phyloP scores from a whole-genome alignment of 1,139 yeast genomes.

The Komagataea norvegica region DNA sequence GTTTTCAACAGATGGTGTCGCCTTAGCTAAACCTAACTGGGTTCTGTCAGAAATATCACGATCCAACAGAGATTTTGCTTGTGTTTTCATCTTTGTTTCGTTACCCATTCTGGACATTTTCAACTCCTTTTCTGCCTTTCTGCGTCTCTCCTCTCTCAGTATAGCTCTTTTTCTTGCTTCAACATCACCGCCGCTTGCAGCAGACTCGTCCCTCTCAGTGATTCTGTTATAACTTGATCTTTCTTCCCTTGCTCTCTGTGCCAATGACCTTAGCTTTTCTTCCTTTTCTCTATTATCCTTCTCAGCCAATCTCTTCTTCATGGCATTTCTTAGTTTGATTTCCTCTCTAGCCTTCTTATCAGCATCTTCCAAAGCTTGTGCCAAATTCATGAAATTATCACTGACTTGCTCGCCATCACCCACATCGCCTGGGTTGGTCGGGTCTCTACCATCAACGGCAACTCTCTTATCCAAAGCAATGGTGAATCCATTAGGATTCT shows the following conservation, averaged over 20 bases:
- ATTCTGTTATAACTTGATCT: constrained; percentile 12
- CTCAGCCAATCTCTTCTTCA: constrained; percentile 50
- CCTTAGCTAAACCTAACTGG: constrained; percentile 46
- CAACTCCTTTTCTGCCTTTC: constrained; percentile 43
- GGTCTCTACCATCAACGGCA: constrained; percentile 49
- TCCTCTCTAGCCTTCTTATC: constrained; percentile 72
- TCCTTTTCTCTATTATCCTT: constrained; percentile 59
- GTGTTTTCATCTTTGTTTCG: constrained; percentile 37
- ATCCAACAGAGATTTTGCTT: constrained; percentile 40
- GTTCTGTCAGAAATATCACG: constrained; percentile 54
- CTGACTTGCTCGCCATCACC: constrained; percentile 38
- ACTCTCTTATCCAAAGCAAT: constrained; percentile 76
- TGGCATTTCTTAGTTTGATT: constrained; percentile 53
- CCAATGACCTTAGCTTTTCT: constrained; percentile 50
- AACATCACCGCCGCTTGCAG: constrained; percentile 18
- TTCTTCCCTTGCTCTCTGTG: constrained; percentile 48
- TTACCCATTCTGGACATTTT: constrained; percentile 42
- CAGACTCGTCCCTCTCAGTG: constrained; percentile 13
- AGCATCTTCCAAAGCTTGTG: constrained; percentile 71
- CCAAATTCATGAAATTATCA: constrained; percentile 57
- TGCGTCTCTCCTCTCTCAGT: constrained; percentile 40
- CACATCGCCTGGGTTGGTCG: constrained; percentile 18
- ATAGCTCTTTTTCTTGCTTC: constrained; percentile 35
- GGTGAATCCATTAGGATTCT: constrained; percentile 87
- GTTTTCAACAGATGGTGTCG: constrained; percentile 35